Evolutionary conservation across 169 alveolate species (phyloP).

Genomic region (Plasmodium berghei): DNA sequence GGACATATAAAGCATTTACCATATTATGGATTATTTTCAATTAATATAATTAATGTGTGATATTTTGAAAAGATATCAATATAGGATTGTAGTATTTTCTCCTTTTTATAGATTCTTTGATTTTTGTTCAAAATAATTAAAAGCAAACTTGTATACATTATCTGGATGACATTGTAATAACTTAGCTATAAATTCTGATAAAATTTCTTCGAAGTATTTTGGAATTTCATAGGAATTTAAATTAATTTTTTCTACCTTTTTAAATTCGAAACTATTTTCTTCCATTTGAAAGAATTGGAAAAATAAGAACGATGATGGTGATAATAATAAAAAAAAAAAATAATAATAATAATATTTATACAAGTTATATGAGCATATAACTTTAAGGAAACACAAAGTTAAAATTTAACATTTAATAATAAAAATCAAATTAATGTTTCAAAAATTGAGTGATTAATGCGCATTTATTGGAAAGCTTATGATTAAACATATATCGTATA

Average conservation of each 20-base stretch:
- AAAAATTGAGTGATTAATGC: too few relatives aligned
- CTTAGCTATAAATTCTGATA: constrained; percentile 65
- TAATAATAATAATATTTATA: neutral
- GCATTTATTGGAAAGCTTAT: too few relatives aligned
- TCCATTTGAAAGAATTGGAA: constrained; percentile 30
- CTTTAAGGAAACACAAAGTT: too few relatives aligned
- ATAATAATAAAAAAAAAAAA: neutral
- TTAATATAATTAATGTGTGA: too few relatives aligned
- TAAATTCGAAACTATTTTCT: constrained; percentile 24
- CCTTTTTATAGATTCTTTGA: constrained; percentile 10
- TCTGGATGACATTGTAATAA: constrained; percentile 29
- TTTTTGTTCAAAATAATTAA: constrained; percentile 57
- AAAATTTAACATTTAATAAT: too few relatives aligned
- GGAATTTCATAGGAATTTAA: constrained; percentile 54
- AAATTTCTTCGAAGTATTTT: constrained; percentile 38
- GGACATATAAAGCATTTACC: too few relatives aligned
- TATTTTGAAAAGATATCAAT: too few relatives aligned
- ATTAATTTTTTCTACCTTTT: constrained; percentile 43
- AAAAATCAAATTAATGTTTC: too few relatives aligned
- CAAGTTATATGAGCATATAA: too few relatives aligned
- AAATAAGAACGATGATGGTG: neutral
- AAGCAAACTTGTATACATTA: constrained; percentile 39
- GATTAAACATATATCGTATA: too few relatives aligned
- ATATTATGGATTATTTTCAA: too few relatives aligned
- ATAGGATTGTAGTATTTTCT: neutral